Base-by-base conservation (phyloP, 2,329 filamentous ascomycete species). In the Sporothrix inflata region DNA sequence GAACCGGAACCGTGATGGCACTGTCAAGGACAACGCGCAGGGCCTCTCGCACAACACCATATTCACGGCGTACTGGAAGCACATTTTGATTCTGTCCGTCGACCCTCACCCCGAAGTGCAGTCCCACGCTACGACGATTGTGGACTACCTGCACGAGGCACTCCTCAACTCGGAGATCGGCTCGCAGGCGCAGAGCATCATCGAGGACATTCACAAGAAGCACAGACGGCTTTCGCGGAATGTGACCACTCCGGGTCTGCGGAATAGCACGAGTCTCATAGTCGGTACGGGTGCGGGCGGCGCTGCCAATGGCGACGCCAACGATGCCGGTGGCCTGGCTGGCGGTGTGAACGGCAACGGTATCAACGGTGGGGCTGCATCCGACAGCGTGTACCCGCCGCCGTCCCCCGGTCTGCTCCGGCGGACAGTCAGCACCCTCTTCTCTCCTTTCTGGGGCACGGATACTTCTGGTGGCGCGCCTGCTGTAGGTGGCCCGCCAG, bases 41-140 rank as follows among this genome's bases (percentile, higher is more conserved):
- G 87, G 89, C 0, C 81, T 93, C 12, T 94, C 94, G 14, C 90
- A 93, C 75, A 96, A 97, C 78, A 97, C 94, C 0, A 92, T 97
- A 21, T 98, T 97, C 80, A 92, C 94, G 40, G 92, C 94, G 0
- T 92, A 97, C 74, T 99, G 96, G 96, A 96, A 97, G 80, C 93
- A 98, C 78, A 87, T 97, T 57, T 85, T 98, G 73, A 93, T 97
- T 74, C 86, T 98, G 80, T 95, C 94, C 60, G 93, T 97, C 21
- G 96, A 99, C 79, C 95, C 96, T 53, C 94, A 98, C 78, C 94
- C 95, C 1, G 95, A 98, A 78, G 93, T 98, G 45, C 92, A 97
- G 74, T 88, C 91, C 75, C 92, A 96, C 79, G 95, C 94, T 11
- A 90, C 90, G 6, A 86, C 91, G n/a, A 90, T 98, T 60, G 89